Evolutionary conservation across 306 rosid genomes (phyloP).

Genomic region (Argentina anserina): DNA sequence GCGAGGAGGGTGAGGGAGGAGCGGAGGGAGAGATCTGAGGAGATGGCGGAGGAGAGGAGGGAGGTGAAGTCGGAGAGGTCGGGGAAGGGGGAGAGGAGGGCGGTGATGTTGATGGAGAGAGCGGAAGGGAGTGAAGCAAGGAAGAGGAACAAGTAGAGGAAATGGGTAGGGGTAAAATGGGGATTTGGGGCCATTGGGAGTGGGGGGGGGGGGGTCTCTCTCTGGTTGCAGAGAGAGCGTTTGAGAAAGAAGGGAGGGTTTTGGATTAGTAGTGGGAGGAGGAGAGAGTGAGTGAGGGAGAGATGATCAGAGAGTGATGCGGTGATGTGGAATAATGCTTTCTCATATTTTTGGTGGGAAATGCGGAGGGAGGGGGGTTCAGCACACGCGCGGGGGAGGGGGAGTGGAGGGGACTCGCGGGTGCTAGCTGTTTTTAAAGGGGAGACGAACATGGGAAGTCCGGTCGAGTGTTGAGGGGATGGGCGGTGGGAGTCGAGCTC

Average conservation of each 20-base stretch:
- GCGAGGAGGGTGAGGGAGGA: slow-evolving; percentile 81
- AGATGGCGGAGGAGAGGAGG: slow-evolving; percentile 52
- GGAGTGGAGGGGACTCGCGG: background rate
- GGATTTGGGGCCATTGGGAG: slow-evolving; percentile 40
- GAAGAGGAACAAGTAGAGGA: slow-evolving; percentile 26
- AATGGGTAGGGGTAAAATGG: slow-evolving; percentile 48
- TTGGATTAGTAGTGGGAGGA: slow-evolving; percentile 5
- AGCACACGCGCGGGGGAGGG: background rate
- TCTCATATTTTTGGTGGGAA: slow-evolving; percentile 3
- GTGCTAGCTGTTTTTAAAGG: background rate
- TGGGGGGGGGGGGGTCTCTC: too few relatives aligned
- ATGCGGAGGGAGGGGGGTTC: background rate
- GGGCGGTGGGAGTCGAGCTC: background rate
- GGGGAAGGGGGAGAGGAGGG: slow-evolving; percentile 69
- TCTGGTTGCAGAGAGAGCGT: slow-evolving; percentile 15
- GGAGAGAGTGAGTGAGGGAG: background rate
- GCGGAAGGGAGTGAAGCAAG: slow-evolving; percentile 32
- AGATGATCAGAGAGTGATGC: background rate
- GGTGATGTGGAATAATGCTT: background rate
- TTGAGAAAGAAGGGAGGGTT: background rate
- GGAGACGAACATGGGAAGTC: background rate
- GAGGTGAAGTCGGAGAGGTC: slow-evolving; percentile 66
- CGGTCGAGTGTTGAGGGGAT: background rate
- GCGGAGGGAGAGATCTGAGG: slow-evolving; percentile 60
- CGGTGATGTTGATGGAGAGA: slow-evolving; percentile 57